Conservation (phyloP, 257 asterid species). For the Solanum paucissectum region DNA sequence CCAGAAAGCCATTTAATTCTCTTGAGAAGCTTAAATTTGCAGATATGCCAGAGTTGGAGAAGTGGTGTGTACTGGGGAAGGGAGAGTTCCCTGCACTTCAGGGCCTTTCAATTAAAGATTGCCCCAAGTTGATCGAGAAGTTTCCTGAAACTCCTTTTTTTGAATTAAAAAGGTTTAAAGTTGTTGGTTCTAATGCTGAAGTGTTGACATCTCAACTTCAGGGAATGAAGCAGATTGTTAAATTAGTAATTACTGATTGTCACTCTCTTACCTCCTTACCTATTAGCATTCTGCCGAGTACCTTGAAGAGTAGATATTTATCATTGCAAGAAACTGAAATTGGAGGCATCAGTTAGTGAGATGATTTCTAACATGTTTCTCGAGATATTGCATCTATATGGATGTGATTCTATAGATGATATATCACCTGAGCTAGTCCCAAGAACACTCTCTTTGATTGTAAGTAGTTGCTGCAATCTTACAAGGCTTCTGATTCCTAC, state of each 20-base stretch:
- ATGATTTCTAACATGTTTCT: background rate
- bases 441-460: accelerated
- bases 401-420: background rate
- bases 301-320: background rate
- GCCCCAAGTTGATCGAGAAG: background rate
- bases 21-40: background rate
- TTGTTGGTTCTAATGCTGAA: too few species aligned
- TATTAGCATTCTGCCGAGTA: background rate
- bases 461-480: background rate
- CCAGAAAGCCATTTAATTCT: background rate
- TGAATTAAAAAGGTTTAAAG: too few species aligned
- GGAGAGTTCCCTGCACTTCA: background rate
- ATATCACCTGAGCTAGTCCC: background rate
- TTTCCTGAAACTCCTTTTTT: background rate
- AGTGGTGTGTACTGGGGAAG: background rate
- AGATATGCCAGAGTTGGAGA: background rate
- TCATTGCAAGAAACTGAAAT: background rate
- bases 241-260: too few species aligned
- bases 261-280: background rate
- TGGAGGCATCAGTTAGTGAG: background rate
- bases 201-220: too few species aligned
- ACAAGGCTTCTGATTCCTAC: background rate
- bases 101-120: background rate
- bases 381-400: accelerated
- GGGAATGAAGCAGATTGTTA: background rate